Evolutionary conservation across 306 rosid genomes (phyloP).

Genomic region (Geum urbanum): DNA sequence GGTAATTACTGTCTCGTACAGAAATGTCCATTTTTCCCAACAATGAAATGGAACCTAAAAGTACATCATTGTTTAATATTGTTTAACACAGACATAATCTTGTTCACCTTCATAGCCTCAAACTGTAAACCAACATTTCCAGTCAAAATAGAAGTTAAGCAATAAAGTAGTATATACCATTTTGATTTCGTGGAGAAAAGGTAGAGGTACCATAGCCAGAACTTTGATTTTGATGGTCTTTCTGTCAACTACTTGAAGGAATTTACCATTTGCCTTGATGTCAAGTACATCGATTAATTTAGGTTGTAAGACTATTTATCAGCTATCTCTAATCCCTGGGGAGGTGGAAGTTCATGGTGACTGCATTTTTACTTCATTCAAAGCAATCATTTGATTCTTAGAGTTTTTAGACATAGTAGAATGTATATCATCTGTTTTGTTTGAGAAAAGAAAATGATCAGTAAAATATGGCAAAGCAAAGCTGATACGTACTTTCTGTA

Average conservation of each 20-base stretch:
- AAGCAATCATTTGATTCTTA: neutral
- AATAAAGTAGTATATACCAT: too few species aligned
- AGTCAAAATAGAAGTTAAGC: too few species aligned
- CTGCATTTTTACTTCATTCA: neutral
- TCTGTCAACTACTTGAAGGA: too few species aligned
- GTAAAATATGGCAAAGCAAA: neutral
- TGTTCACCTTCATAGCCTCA: neutral
- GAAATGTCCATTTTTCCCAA: neutral
- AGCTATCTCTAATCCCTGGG: neutral
- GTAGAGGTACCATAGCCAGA: too few species aligned
- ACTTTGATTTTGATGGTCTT: too few species aligned
- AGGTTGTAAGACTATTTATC: neutral
- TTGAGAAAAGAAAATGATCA: neutral
- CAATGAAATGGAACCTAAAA: neutral
- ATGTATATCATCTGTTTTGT: neutral
- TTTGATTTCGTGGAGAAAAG: too few species aligned
- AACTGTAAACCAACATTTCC: too few species aligned
- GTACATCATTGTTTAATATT: neutral
- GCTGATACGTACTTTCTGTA: slow-evolving; percentile 69
- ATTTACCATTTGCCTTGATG: too few species aligned
- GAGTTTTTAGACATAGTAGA: neutral
- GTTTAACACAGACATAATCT: neutral
- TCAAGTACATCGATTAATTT: too few species aligned
- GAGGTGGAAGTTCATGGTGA: neutral
- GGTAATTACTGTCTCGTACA: neutral